Evolutionary conservation across 768 basidiomycete species (phyloP), one percentile per base, ranked within the genome.

Genomic region (Kwoniella dendrophila): DNA sequence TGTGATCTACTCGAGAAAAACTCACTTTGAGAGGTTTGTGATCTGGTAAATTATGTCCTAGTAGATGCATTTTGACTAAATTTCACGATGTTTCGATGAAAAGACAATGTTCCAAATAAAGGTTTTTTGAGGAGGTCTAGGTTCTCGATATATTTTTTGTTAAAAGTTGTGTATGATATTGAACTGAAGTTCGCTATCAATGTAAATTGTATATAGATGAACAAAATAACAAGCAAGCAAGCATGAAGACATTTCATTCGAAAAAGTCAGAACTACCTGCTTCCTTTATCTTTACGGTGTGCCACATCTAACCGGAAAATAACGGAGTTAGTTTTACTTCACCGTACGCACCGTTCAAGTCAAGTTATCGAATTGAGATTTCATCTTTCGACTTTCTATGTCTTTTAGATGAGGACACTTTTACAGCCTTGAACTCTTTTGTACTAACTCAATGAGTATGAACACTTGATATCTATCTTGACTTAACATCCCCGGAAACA

Each of bases 41-140:
- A 77, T 96, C 93, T 22, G 86, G 87, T 34, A 97, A 80, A 65
- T 87, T 85, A 24, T 88, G 86, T 41, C 94, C 94, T 40, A 96
- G 87, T 63, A 97, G 85, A 79, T 93, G 89, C 69, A 96, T 78
- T 20, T 30, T 63, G 64, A 26, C 48, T 20, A 20, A 12, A 29
- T 26, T 2, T 40, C 12, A 20, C 10, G 33, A 26, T 34, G 50
- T n/a, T 34, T 36, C 24, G n/a, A n/a, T n/a, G n/a, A 16, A 36
- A 36, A 8, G 7, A 36, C 8, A 36, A 36, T 8, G 34, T 36
- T 36, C 7, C 7, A 36, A 36, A 16, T 36, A 36, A 36, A 8
- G 34, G 16, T 36, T 36, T 7, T 36, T 36, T 7, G 34, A 36
- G 7, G 7, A 16, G 34, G 34, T 36, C 8, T 8, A 36, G 16